phyloP scores from a whole-genome alignment of 441 rosid genomes.

The Populus hybrid region DNA sequence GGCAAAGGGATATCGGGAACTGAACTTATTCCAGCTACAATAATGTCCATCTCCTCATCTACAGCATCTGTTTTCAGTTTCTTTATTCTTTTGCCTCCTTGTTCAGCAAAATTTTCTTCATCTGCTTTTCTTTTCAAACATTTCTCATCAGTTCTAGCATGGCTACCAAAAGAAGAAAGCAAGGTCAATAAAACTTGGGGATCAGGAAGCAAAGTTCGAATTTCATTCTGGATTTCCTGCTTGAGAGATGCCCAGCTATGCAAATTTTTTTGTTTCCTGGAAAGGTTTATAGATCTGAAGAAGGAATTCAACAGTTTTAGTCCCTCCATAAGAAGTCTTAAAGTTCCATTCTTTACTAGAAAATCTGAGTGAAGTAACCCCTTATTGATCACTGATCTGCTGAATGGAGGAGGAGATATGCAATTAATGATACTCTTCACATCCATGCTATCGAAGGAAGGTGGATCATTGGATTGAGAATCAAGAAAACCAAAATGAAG shows the following conservation, averaged over 20 bases:
- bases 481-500: constrained; percentile 57
- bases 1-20: constrained; percentile 33
- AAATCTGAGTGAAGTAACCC: constrained; percentile 86
- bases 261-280: constrained; percentile 31
- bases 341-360: constrained; percentile 79
- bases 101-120: constrained; percentile 29
- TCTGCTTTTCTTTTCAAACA: constrained; percentile 53
- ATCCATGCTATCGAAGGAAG: constrained; percentile 40
- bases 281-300: constrained; percentile 38
- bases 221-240: constrained; percentile 66
- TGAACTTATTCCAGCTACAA: constrained; percentile 58
- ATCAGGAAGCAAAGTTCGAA: constrained; percentile 75
- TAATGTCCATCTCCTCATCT: constrained; percentile 54
- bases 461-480: constrained; percentile 38
- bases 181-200: constrained; percentile 67
- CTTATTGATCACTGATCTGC: constrained; percentile 71
- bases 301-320: constrained; percentile 70
- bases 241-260: constrained; percentile 47
- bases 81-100: constrained; percentile 36
- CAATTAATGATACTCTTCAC: constrained; percentile 65
- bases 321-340: constrained; percentile 77
- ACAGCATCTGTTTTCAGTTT: constrained; percentile 36
- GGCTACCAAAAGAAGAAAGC: constrained; percentile 51
- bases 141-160: constrained; percentile 26
- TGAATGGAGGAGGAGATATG: constrained; percentile 70